Conservation (phyloP, 2,329 filamentous ascomycete species). For the Colletotrichum camelliae region DNA sequence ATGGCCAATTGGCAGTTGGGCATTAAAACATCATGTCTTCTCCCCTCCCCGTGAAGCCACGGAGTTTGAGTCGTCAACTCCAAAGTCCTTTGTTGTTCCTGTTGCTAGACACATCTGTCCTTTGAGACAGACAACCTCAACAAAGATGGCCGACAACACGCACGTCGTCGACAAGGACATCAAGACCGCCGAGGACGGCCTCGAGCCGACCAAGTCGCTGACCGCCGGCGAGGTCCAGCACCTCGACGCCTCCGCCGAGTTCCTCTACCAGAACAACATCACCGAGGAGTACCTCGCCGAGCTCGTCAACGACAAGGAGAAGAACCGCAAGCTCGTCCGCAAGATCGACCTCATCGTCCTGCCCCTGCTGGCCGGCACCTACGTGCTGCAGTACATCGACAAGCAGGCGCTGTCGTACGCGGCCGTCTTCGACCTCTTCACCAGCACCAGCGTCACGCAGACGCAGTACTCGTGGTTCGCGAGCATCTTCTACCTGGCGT, state of each 20-base stretch:
- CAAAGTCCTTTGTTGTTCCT: not conserved
- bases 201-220: slow-evolving; percentile 18
- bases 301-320: slow-evolving; percentile 46
- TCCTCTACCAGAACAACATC: slow-evolving; percentile 53
- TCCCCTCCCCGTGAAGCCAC: not conserved
- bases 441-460: slow-evolving; percentile 49
- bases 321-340: slow-evolving; percentile 35
- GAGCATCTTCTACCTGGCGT: slow-evolving; percentile 60
- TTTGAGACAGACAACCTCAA: not conserved
- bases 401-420: slow-evolving; percentile 60
- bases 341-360: slow-evolving; percentile 57
- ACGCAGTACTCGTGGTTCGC: slow-evolving; percentile 60
- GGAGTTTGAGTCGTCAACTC: not conserved
- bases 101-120: not conserved
- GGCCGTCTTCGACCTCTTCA: slow-evolving; percentile 61
- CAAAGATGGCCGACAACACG: slow-evolving; percentile 1
- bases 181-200: slow-evolving; percentile 13
- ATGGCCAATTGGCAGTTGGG: not conserved
- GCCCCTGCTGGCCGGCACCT: slow-evolving; percentile 56
- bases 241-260: slow-evolving; percentile 53
- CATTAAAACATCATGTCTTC: slow-evolving; percentile 5
- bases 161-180: not conserved
- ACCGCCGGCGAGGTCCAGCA: slow-evolving; percentile 26
- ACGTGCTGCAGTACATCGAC: slow-evolving; percentile 60
- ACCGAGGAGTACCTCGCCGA: slow-evolving; percentile 44